phyloP scores from a whole-genome alignment of 306 rosid genomes.

The Cucurbita pepo region DNA sequence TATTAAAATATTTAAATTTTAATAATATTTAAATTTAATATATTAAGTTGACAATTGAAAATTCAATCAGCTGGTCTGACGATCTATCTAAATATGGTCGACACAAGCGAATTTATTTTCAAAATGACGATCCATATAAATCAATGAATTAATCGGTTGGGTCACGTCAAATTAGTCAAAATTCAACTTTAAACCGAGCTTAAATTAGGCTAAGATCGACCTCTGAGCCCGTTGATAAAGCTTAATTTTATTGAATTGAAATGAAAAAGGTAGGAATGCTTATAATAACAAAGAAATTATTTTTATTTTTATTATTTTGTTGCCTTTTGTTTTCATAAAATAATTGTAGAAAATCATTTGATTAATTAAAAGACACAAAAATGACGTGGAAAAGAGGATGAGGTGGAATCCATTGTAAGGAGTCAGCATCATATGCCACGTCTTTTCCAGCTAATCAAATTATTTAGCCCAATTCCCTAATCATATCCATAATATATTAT shows the following conservation, averaged over 20 bases:
- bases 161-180: too few species aligned
- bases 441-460: slow-evolving; percentile 7
- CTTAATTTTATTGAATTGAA: neutral
- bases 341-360: neutral
- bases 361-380: neutral
- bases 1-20: too few species aligned
- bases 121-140: too few species aligned
- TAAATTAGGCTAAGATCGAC: too few species aligned
- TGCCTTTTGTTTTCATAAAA: neutral
- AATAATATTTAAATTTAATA: too few species aligned
- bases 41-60: too few species aligned
- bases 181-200: too few species aligned
- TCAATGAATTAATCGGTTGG: too few species aligned
- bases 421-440: slow-evolving; percentile 7
- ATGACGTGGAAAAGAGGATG: neutral
- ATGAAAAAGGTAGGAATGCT: neutral
- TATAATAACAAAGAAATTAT: neutral
- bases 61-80: too few species aligned
- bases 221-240: too few species aligned
- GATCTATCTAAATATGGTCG: too few species aligned
- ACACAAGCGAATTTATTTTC: too few species aligned
- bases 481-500: neutral
- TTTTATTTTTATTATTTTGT: neutral
- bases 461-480: neutral
- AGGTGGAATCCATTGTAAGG: neutral